Conservation (phyloP, 129 eudicot genomes). For the Artemisia argyi region DNA sequence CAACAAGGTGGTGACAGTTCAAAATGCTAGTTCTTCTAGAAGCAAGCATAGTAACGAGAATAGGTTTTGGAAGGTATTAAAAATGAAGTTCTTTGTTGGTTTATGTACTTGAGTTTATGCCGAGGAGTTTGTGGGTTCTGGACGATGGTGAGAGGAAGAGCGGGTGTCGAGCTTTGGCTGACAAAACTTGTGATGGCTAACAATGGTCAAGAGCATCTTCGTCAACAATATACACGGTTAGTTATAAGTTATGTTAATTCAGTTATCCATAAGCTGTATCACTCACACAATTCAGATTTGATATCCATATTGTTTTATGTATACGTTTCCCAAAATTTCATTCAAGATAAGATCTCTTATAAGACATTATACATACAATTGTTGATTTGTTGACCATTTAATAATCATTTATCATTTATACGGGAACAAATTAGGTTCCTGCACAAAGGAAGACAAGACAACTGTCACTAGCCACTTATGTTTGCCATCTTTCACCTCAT, state of each 20-base stretch:
- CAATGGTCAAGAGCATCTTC: constrained; percentile 53
- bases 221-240: constrained; percentile 42
- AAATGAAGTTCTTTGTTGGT: constrained; percentile 45
- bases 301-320: no score
- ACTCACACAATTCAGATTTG: no score
- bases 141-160: constrained; percentile 68
- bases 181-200: constrained; percentile 61
- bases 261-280: background rate
- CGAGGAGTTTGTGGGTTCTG: constrained; percentile 56
- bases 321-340: no score
- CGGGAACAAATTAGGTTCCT: no score
- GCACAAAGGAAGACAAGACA: no score
- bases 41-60: background rate
- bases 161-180: constrained; percentile 95
- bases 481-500: no score
- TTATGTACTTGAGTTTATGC: constrained; percentile 41
- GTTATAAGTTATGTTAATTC: background rate
- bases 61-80: constrained; percentile 30
- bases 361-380: no score
- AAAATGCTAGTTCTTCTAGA: background rate
- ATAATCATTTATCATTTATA: no score
- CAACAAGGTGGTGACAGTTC: constrained; percentile 28
- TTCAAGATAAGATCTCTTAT: no score
- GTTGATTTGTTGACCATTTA: no score
- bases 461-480: no score